These are phyloP conservation scores for Colletotrichum euphorbiae DNA, from an alignment of 2,329 filamentous ascomycete species.

Conservation along the genomic window DNA sequence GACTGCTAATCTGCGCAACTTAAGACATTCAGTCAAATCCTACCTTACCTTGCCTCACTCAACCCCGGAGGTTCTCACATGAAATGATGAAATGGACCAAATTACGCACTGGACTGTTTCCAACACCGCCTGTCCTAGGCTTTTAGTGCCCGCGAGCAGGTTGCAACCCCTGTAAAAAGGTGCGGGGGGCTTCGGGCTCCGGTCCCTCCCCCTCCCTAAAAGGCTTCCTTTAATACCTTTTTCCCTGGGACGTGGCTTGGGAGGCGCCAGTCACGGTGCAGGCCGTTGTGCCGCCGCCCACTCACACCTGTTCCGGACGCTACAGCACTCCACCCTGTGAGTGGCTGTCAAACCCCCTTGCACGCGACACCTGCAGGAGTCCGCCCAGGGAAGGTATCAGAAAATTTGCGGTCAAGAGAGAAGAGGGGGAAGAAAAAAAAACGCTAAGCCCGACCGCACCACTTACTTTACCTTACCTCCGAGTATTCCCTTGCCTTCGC, in stretches of 20 bases:
- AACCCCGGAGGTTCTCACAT: constrained; percentile 4
- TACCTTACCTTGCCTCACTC: too few species aligned
- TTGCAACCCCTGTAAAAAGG: constrained; percentile 11
- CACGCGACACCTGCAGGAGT: constrained; percentile 35
- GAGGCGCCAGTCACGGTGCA: constrained; percentile 34
- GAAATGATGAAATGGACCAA: constrained; percentile 7
- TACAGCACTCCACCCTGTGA: constrained; percentile 5
- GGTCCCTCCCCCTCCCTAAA: not conserved
- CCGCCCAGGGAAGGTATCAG: constrained; percentile 20
- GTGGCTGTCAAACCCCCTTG: constrained; percentile 11
- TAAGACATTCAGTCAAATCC: not conserved
- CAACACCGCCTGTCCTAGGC: constrained; percentile 8
- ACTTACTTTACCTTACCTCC: constrained; percentile 19
- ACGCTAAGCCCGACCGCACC: constrained; percentile 36
- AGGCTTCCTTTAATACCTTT: not conserved
- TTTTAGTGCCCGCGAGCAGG: not conserved
- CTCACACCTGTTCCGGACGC: constrained; percentile 4
- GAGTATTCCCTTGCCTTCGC: constrained; percentile 29
- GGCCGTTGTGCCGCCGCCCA: constrained; percentile 22
- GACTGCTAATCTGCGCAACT: constrained; percentile 19
- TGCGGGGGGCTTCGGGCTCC: not conserved
- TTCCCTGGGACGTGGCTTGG: constrained; percentile 10
- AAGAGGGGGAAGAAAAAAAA: too few species aligned
- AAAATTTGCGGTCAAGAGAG: constrained; percentile 31
- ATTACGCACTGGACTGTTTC: not conserved